Evolutionary conservation across 352 stramenopile genomes (phyloP).

Genomic region (Pythium volutum): DNA sequence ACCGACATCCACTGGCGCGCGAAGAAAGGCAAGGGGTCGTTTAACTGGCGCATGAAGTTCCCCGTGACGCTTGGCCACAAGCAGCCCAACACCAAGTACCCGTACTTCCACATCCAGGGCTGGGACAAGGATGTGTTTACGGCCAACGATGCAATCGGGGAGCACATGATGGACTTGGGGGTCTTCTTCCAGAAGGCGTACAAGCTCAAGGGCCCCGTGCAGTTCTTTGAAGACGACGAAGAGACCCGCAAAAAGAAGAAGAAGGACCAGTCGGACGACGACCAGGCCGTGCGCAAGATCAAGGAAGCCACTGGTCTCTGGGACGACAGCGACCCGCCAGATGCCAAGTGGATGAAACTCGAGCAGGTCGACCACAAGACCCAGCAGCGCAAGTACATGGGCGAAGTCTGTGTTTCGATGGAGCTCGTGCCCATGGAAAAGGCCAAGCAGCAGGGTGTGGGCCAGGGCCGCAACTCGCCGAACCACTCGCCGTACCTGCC

Average conservation of each 20-base stretch:
- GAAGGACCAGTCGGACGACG: conserved; percentile 69
- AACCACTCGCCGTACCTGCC: conserved; percentile 93
- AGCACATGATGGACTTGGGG: conserved; percentile 79
- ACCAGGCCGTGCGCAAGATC: conserved; percentile 80
- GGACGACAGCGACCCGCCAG: conserved; percentile 75
- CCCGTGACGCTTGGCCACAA: conserved; percentile 84
- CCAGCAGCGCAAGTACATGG: conserved; percentile 78
- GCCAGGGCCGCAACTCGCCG: conserved; percentile 81
- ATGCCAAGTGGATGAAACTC: conserved; percentile 84
- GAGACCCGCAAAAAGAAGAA: conserved; percentile 76
- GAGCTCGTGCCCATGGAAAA: conserved; percentile 87
- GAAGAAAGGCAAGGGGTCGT: conserved; percentile 92
- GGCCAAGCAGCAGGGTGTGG: conserved; percentile 73
- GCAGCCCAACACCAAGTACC: conserved; percentile 86
- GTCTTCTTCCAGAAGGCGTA: conserved; percentile 74
- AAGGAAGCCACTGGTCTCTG: conserved; percentile 81
- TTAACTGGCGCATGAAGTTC: conserved; percentile 96
- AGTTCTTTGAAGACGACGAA: conserved; percentile 83
- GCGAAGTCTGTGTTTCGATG: conserved; percentile 84
- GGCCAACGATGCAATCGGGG: conserved; percentile 90
- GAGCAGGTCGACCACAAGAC: conserved; percentile 82
- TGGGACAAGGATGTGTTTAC: conserved; percentile 95
- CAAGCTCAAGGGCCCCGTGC: conserved; percentile 68
- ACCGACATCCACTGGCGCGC: conserved; percentile 94
- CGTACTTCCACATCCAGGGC: conserved; percentile 92